These are phyloP conservation scores for Annona cherimola DNA, from an alignment of 164 flowering plant genomes.

Conservation along the genomic window DNA sequence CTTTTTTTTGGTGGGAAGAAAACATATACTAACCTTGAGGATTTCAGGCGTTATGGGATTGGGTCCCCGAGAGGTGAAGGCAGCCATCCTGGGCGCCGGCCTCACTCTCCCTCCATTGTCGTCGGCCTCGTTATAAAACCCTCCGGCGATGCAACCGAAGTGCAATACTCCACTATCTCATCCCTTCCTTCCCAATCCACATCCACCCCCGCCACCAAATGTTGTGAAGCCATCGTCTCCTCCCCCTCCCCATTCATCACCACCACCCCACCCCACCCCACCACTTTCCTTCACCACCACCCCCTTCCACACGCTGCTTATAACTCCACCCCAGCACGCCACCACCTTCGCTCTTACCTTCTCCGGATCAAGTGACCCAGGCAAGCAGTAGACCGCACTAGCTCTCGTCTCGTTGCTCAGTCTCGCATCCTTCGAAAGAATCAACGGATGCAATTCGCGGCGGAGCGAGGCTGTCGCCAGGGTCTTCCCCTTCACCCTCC, in stretches of 20 bases:
- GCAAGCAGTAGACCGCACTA: conserved; percentile 5
- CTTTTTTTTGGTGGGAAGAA: no score
- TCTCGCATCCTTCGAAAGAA: conserved; percentile 26
- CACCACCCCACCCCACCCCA: conserved; percentile 27
- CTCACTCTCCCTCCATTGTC: not conserved
- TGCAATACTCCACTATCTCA: not conserved
- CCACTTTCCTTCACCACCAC: conserved; percentile 33
- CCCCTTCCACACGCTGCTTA: not conserved
- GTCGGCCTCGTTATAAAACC: conserved; percentile 40
- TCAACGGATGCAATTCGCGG: conserved; percentile 24
- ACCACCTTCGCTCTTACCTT: conserved; percentile 63
- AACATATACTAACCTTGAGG: no score
- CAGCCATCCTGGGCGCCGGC: conserved; percentile 8
- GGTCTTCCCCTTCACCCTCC: conserved; percentile 48
- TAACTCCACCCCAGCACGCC: not conserved
- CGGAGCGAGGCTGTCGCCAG: conserved; percentile 45
- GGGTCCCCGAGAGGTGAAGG: conserved; percentile 14
- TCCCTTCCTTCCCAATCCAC: conserved; percentile 36
- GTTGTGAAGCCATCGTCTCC: conserved; percentile 32
- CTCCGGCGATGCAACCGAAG: conserved; percentile 16
- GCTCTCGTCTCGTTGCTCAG: conserved; percentile 19
- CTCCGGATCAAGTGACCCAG: conserved; percentile 25
- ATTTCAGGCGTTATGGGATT: no score
- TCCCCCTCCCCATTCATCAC: conserved; percentile 42
- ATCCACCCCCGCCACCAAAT: conserved; percentile 43